Conservation (phyloP, 352 stramenopile genomes). For the Aphanomyces stellatus region DNA sequence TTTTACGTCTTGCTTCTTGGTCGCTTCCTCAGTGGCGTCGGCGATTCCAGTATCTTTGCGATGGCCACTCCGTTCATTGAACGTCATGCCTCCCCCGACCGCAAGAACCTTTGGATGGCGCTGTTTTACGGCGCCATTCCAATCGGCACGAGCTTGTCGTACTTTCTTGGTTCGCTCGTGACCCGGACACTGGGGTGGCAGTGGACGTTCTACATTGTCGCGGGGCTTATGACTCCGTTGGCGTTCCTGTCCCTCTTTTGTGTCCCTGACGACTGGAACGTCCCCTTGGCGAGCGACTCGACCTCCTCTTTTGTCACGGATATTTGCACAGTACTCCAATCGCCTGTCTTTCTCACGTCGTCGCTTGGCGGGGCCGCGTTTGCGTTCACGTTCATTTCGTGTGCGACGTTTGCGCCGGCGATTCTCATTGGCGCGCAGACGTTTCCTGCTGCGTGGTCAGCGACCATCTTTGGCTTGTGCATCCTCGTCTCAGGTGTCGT, state of each 20-base stretch:
- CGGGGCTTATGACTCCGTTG: neutral
- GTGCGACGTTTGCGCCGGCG: neutral
- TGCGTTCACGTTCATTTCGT: neutral
- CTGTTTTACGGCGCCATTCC: neutral
- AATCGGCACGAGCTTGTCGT: neutral
- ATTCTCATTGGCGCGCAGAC: neutral
- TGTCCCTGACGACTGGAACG: neutral
- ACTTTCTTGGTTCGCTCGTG: neutral
- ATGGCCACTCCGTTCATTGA: neutral
- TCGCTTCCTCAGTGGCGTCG: neutral
- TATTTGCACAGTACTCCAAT: constrained; percentile 6
- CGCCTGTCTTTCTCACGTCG: neutral
- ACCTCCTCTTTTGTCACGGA: neutral
- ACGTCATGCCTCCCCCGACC: neutral
- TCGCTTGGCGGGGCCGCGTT: neutral
- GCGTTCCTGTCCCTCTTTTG: neutral
- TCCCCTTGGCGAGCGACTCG: neutral
- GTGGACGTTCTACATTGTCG: neutral
- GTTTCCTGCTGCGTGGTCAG: neutral
- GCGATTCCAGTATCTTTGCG: neutral
- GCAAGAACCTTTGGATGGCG: constrained; percentile 14
- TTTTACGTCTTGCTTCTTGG: neutral
- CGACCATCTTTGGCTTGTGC: neutral
- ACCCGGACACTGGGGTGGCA: neutral
- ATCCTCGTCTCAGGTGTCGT: neutral